Conservation (phyloP, 768 basidiomycete species). For the Sporobolomyces pararoseus region DNA sequence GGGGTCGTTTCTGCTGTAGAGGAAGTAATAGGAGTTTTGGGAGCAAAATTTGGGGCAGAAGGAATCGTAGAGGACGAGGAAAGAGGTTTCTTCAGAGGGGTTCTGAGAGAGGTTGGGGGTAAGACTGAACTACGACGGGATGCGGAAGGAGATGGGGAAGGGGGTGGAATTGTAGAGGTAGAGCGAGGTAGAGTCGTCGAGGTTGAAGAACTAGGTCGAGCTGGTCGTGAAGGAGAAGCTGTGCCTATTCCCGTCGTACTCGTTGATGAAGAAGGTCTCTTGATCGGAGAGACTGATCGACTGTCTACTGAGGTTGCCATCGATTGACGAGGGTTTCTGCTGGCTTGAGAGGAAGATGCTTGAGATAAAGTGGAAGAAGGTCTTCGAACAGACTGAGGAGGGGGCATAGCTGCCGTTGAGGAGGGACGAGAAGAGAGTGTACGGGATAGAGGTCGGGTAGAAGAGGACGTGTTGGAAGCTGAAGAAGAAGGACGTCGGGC, state of each 20-base stretch:
- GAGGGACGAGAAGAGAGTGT: background rate
- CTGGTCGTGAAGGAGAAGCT: background rate
- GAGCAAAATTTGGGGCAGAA: conserved; percentile 11
- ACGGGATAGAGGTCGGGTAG: background rate
- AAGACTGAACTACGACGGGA: background rate
- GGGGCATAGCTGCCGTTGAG: conserved; percentile 40
- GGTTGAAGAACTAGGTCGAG: conserved; percentile 1
- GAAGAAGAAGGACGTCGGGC: conserved; percentile 33
- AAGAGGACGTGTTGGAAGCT: conserved; percentile 17
- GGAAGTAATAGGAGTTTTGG: background rate
- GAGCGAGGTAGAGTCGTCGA: conserved; percentile 4
- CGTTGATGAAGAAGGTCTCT: background rate
- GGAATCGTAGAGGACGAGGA: background rate
- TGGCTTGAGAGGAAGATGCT: too few relatives aligned
- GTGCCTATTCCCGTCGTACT: background rate
- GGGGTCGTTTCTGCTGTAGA: background rate
- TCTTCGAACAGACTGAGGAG: conserved; percentile 36
- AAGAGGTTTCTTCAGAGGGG: background rate
- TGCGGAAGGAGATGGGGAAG: background rate
- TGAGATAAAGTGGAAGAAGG: conserved; percentile 13
- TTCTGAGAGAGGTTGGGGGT: background rate
- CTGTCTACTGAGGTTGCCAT: background rate
- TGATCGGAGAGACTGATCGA: background rate
- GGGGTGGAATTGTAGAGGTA: background rate
- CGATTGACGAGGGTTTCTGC: too few relatives aligned